These are phyloP conservation scores for Euphrasia confusa DNA, from an alignment of 257 asterid genomes.

Conservation along the genomic window DNA sequence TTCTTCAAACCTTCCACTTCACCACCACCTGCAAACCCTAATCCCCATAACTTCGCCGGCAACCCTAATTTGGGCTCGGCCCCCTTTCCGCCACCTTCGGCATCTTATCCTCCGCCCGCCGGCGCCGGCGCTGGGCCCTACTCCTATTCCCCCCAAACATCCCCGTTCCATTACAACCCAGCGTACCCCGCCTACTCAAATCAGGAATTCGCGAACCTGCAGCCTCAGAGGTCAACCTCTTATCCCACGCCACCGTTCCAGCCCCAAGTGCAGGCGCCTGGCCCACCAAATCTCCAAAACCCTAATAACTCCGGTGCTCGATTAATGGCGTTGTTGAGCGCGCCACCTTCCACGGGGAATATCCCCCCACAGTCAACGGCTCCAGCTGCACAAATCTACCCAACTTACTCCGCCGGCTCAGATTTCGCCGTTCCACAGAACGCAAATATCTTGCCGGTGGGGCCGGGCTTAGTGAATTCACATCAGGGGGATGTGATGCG, in stretches of 20 bases:
- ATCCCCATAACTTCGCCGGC: conserved; percentile 42
- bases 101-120: conserved; percentile 78
- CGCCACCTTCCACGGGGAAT: conserved; percentile 54
- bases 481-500: conserved; percentile 58
- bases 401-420: conserved; percentile 59
- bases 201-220: conserved; percentile 43
- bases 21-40: conserved; percentile 41
- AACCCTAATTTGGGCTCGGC: conserved; percentile 47
- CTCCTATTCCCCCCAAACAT: conserved; percentile 47
- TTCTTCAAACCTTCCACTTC: conserved; percentile 58
- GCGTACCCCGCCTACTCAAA: conserved; percentile 38
- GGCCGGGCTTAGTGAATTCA: conserved; percentile 37
- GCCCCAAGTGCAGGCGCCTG: conserved; percentile 43
- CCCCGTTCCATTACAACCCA: conserved; percentile 46
- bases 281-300: conserved; percentile 37
- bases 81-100: conserved; percentile 58
- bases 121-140: conserved; percentile 40
- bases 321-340: conserved; percentile 83
- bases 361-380: conserved; percentile 36
- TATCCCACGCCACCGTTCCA: conserved; percentile 80
- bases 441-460: conserved; percentile 34
- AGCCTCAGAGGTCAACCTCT: conserved; percentile 78
- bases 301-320: conserved; percentile 62
- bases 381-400: conserved; percentile 44
- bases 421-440: conserved; percentile 44